Base-by-base conservation (phyloP, 176 grass and related monocot species). In the Aechmea fasciata region DNA sequence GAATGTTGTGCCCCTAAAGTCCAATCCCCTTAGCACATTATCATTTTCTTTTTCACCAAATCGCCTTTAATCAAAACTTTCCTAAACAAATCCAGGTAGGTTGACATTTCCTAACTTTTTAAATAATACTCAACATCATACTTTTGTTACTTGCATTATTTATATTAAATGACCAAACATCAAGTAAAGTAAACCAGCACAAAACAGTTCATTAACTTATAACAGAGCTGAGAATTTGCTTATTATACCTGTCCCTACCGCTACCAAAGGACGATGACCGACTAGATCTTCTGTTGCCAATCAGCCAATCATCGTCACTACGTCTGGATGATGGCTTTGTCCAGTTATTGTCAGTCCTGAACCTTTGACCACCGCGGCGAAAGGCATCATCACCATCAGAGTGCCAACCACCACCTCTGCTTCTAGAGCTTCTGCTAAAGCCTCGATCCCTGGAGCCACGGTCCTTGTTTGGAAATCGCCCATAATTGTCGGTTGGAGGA, bases 401-500 rank as follows among this genome's bases (percentile, higher is more conserved):
- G 51, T 71, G 71, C 69, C 84, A 77, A 57, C 84, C 69, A 55
- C 76, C 52, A 74, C 87, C 83, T 7, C 69, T 47, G 3, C 71
- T 83, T 84, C 84, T 85, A 61, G 76, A 29, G 26, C 85, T 78
- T 9, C 83, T 70, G 29, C 85, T 86, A 18, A 79, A 47, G 11
- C 50, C 63, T 48, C 79, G 68, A 24, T 83, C 83, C 64, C 72
- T 82, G 65, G 78, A 91, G 65, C 78, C 77, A 13, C 77, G 81
- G 51, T 87, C 89, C 2, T 61, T 63, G 59, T 85, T 93, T 29
- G 87, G 85, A 75, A 99, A 99, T 8, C 87, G 79, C 1, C 89
- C 89, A 28, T 99, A 99, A 67, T 75, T 66, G 28, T 99, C 89
- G 20, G 75, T 86, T 65, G 77, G 23, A 64, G 94, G 89, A 11